A percentile compares a stretch with the other conserved stretches of the same genome.
phyloP scores from a whole-genome alignment of 306 rosid genomes.

The Inga oerstediana region DNA sequence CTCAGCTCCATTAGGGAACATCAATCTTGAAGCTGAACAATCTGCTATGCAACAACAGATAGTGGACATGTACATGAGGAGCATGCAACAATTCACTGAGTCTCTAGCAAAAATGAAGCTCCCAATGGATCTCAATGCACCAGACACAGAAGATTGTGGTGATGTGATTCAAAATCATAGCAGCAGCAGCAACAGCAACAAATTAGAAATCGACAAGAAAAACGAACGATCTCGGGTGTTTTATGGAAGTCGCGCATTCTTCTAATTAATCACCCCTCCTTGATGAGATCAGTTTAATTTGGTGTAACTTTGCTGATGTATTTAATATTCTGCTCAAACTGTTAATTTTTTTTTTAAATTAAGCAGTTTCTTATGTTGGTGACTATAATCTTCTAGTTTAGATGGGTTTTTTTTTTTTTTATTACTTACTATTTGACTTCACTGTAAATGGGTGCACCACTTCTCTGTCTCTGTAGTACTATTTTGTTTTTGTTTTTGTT shows the following conservation, averaged over 20 bases:
- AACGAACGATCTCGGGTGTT: conserved; percentile 77
- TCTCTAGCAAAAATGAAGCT: conserved; percentile 85
- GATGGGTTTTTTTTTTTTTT: neutral
- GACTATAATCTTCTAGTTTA: conserved; percentile 14
- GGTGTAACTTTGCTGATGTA: conserved; percentile 19
- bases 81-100: conserved; percentile 86
- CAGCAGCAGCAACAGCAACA: conserved; percentile 21
- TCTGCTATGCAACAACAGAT: conserved; percentile 86
- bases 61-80: conserved; percentile 88
- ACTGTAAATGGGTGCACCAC: conserved; percentile 8
- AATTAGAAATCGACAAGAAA: conserved; percentile 57
- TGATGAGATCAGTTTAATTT: conserved; percentile 27
- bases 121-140: conserved; percentile 76
- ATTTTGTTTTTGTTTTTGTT: too few species aligned
- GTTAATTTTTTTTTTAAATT: neutral
- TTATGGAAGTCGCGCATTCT: conserved; percentile 86
- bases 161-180: conserved; percentile 50
- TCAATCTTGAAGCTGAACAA: conserved; percentile 71
- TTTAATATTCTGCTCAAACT: conserved; percentile 21
- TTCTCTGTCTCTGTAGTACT: neutral
- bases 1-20: conserved; percentile 66
- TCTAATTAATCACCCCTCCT: conserved; percentile 39
- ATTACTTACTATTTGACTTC: neutral
- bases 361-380: conserved; percentile 3
- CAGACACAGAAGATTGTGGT: conserved; percentile 46